Conservation (phyloP, 2,329 filamentous ascomycete species). For the Botrytis aclada region DNA sequence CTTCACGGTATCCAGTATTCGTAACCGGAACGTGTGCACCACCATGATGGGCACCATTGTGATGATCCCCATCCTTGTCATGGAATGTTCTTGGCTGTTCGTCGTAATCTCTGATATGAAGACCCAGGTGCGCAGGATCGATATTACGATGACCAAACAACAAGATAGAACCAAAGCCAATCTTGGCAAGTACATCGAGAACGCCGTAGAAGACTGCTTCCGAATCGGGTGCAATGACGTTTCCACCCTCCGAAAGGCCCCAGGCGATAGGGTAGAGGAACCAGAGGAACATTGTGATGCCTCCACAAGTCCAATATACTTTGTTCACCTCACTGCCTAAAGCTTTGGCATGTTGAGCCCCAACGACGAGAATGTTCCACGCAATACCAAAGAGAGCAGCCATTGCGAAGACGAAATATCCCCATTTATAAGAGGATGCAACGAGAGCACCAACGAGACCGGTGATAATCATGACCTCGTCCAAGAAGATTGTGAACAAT, state of each 20-base stretch:
- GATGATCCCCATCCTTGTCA: neutral
- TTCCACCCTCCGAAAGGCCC: slow-evolving; percentile 62
- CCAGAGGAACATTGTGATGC: slow-evolving; percentile 59
- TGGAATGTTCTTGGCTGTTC: neutral
- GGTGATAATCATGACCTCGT: slow-evolving; percentile 65
- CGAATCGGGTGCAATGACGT: slow-evolving; percentile 62
- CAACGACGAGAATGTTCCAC: slow-evolving; percentile 57
- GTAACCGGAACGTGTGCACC: neutral
- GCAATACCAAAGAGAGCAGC: slow-evolving; percentile 56
- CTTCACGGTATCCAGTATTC: neutral
- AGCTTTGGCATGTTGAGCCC: slow-evolving; percentile 51
- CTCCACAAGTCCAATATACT: slow-evolving; percentile 55
- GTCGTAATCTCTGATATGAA: slow-evolving; percentile 14
- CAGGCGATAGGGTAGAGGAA: slow-evolving; percentile 63
- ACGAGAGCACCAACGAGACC: slow-evolving; percentile 65
- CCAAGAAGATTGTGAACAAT: slow-evolving; percentile 58
- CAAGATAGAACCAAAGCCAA: slow-evolving; percentile 58
- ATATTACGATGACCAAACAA: slow-evolving; percentile 61
- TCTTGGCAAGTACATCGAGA: slow-evolving; percentile 63
- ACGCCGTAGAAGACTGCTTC: slow-evolving; percentile 67
- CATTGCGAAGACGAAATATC: slow-evolving; percentile 58
- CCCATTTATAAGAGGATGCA: slow-evolving; percentile 62
- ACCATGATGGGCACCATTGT: neutral
- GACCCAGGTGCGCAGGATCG: slow-evolving; percentile 37
- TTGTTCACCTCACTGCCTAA: slow-evolving; percentile 53